phyloP scores from a whole-genome alignment of 2,329 filamentous ascomycete genomes.

The Trichoderma sp. region DNA sequence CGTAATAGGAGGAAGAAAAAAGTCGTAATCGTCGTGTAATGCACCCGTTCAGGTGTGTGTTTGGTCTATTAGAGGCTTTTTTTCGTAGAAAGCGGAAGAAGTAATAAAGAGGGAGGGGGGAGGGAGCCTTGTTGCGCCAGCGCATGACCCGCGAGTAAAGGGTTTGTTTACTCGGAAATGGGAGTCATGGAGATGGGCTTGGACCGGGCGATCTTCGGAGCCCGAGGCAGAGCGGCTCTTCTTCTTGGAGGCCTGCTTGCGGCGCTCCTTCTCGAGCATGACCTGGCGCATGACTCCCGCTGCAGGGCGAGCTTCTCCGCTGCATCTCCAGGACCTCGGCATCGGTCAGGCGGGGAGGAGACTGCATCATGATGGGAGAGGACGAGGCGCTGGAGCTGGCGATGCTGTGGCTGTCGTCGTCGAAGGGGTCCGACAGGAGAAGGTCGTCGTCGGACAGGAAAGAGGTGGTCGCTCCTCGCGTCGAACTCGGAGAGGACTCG shows the following conservation, averaged over 20 bases:
- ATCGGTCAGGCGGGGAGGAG: constrained; percentile 41
- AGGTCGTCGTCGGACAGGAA: constrained; percentile 64
- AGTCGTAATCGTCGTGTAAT: constrained; percentile 3
- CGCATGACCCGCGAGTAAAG: constrained; percentile 10
- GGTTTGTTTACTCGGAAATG: constrained; percentile 45
- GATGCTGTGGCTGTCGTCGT: constrained; percentile 49
- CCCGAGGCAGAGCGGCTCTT: constrained; percentile 38
- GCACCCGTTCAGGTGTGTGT: neutral
- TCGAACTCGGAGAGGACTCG: constrained; percentile 47
- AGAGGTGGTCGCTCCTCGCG: constrained; percentile 46
- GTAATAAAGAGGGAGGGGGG: neutral
- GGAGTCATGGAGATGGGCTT: constrained; percentile 51
- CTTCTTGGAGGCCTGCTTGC: constrained; percentile 39
- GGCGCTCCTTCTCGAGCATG: constrained; percentile 53
- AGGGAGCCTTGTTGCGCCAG: constrained; percentile 3
- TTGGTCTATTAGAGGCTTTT: neutral
- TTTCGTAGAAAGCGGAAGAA: neutral
- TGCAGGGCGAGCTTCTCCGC: constrained; percentile 50
- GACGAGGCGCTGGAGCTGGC: constrained; percentile 44
- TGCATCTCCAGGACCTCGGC: constrained; percentile 50
- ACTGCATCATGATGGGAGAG: constrained; percentile 30
- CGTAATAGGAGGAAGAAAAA: neutral
- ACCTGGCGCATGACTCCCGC: constrained; percentile 50
- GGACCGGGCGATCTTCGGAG: constrained; percentile 47
- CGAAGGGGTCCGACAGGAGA: constrained; percentile 49